Base-by-base conservation (phyloP, 805 yeast genomes). In the Hanseniaspora valbyensis region DNA sequence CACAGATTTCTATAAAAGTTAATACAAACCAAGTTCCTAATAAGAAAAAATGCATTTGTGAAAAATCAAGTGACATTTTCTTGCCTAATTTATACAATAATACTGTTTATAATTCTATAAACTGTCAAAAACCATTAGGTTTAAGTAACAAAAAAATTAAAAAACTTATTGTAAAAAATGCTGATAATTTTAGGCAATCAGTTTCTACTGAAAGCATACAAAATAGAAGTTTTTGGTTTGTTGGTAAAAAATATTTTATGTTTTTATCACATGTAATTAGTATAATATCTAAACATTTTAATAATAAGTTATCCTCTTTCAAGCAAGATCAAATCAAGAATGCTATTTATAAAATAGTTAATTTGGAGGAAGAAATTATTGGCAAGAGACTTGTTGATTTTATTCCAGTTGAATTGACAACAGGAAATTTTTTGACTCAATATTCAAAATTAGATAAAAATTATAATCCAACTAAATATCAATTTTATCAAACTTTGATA, bases 81-180 rank as follows among this genome's bases (percentile, higher is more conserved):
- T 55, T 55, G 36, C 44, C 55, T 2, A 42, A 57, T 8, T 30
- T 55, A 25, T 53, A 59, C 29, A 55, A 59, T 42, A 54, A 53
- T 26, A 38, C 52, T 12, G 49, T 60, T 7, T 57, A 57, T 40
- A 25, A 50, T 6, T 42, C 54, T 2, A 41, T 61, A n/a, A 55
- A 59, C 42, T 60, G 63, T 16, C 46, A 53, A 18, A 59, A 62
- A 60, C 67, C 69, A 1, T 28, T 54, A 34, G 67, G 66, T 0
- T 45, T 64, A 30, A 56, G 59, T 3, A 51, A 53, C 21, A 61
- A 45, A 22, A 38, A 55, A 3, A 59, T 60, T 50, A 53, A 57
- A 13, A 65, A 65, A 49, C 24, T 50, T 21, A 54, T 50, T 16
- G 32, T 44, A 4, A 32, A 33, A 22, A 26, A 39, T 34, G 44